phyloP scores from a whole-genome alignment of 306 rosid species.

The cucumber (Cucumis sativus) region DNA sequence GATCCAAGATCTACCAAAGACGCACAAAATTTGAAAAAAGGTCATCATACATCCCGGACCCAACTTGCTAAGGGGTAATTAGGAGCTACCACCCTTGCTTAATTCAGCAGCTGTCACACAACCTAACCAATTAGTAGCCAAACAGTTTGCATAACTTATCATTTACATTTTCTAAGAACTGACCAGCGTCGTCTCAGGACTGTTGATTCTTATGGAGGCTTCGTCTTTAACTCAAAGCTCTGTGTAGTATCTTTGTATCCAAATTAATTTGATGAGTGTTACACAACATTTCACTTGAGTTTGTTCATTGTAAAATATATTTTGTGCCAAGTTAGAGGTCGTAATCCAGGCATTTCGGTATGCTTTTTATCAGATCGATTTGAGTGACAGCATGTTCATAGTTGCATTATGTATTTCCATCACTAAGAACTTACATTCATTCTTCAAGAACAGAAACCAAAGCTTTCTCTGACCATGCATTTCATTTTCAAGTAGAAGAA shows the following conservation, averaged over 20 bases:
- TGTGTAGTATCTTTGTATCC: neutral
- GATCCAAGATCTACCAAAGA: slow-evolving; percentile 40
- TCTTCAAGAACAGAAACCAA: neutral
- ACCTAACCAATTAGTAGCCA: slow-evolving; percentile 8
- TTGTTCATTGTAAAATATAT: neutral
- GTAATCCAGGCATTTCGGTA: neutral
- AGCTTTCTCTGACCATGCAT: neutral
- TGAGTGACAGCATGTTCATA: neutral
- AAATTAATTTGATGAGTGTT: neutral
- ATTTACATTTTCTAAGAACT: neutral
- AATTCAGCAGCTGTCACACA: slow-evolving; percentile 7
- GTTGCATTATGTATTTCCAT: neutral
- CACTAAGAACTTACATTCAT: neutral
- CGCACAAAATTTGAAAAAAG: slow-evolving; percentile 35
- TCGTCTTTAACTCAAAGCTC: neutral
- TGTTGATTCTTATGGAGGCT: neutral
- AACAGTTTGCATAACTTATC: neutral
- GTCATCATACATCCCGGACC: slow-evolving; percentile 30
- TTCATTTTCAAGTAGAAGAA: neutral
- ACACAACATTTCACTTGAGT: neutral
- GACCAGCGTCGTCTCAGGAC: neutral
- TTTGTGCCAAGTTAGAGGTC: neutral
- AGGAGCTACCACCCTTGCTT: slow-evolving; percentile 32
- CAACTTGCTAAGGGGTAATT: slow-evolving; percentile 22
- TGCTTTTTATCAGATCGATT: neutral